A percentile compares a stretch with the other conserved stretches of the same genome.
phyloP scores from a whole-genome alignment of 495 filamentous ascomycete genomes.

The Sordaria brevicollis region DNA sequence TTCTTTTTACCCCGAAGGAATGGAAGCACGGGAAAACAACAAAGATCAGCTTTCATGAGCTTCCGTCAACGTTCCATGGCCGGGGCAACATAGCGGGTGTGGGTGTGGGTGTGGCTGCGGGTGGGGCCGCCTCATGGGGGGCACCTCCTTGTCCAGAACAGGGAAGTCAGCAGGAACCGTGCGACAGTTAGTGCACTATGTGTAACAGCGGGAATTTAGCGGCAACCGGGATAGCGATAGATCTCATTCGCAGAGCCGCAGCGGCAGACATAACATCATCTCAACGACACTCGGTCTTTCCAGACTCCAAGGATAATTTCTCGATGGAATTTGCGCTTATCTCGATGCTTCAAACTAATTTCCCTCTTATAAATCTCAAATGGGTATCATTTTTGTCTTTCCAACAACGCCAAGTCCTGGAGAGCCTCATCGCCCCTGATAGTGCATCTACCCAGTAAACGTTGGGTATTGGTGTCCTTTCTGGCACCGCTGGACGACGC shows the following conservation, averaged over 20 bases:
- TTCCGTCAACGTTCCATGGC: neutral
- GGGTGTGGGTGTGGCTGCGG: neutral
- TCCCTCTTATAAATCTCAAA: neutral
- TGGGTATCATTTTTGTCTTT: neutral
- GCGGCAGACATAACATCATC: neutral
- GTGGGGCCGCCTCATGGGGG: neutral
- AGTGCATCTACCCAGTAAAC: neutral
- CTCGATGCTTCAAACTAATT: accelerated
- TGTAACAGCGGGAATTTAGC: too few species aligned
- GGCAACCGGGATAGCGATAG: neutral
- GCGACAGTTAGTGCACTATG: neutral
- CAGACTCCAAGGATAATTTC: accelerated
- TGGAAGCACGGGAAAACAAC: neutral
- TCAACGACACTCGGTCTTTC: neutral
- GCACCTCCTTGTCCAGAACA: neutral
- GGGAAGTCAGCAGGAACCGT: neutral
- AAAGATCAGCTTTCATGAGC: neutral
- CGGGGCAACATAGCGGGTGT: too few species aligned
- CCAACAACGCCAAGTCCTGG: accelerated
- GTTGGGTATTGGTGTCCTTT: neutral
- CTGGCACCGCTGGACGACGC: neutral
- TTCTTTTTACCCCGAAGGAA: neutral
- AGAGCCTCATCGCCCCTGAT: neutral
- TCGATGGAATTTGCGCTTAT: neutral
- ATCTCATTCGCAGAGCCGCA: neutral